Evolutionary conservation across 371 early-diverging fungal genomes (phyloP), one percentile per base, ranked within the genome.

Genomic region (Edhazardia aedis): DNA sequence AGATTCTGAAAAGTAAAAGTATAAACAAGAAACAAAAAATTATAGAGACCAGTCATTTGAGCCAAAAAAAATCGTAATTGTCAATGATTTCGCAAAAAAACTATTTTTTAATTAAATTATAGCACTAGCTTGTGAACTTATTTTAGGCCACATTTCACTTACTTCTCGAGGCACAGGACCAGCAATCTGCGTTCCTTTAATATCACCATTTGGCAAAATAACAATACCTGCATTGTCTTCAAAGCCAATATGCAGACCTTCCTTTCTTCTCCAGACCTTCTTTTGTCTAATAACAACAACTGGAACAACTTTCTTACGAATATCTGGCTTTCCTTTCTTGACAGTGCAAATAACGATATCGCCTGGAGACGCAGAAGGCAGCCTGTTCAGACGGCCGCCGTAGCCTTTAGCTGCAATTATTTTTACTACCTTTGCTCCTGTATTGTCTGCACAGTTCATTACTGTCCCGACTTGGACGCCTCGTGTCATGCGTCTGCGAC

Each of bases 91-190:
- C n/a, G n/a, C n/a, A n/a, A 43, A 43, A 43, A 27, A 50, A 4
- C 28, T 43, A 38, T 33, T 50, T 33, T 3, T 33, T 36, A 21
- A 56, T 77, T 79, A 80, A 63, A 78, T 83, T 65, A 84, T 86
- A 68, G 87, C 85, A 74, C 86, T 23, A 28, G 69, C 71, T 67
- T 83, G 79, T 59, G 91, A 89, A 59, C 95, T 93, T 76, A 98
- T 92, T 84, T 92, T 90, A 67, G 96, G 94, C 99, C 96, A 98
- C 72, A 92, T 79, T 72, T 94, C 96, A 59, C 93, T 91, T 76
- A 93, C 93, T 78, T 98, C 99, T 82, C 93, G 93, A 67, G 88
- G 92, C 64, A 98, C 91, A 69, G 96, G 93, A 51, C 99, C 99
- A 67, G 92, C 86, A 75, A 98, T 93, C 62, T 92, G 93, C 47